Conservation (phyloP, 371 early-diverging fungal genomes). For the Lichtheimia ornata region DNA sequence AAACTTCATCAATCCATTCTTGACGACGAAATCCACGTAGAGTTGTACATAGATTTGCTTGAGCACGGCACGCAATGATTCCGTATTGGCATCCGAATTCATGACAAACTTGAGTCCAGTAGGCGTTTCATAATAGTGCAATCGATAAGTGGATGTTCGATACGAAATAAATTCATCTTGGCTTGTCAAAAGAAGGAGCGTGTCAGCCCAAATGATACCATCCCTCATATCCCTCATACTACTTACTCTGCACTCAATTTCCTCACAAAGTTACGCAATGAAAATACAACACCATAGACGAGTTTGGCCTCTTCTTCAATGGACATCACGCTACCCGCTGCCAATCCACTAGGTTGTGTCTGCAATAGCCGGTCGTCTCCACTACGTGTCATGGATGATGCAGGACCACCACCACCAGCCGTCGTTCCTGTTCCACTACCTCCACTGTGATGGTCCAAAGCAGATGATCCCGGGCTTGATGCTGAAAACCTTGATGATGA, state of each 20-base stretch:
- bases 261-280: constrained; percentile 83
- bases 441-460: constrained; percentile 22
- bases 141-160: constrained; percentile 80
- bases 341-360: constrained; percentile 33
- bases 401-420: constrained; percentile 5
- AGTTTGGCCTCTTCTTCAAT: constrained; percentile 90
- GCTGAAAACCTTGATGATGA: constrained; percentile 39
- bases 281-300: constrained; percentile 90
- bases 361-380: constrained; percentile 25
- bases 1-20: constrained; percentile 70
- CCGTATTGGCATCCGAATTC: constrained; percentile 77
- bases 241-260: constrained; percentile 65
- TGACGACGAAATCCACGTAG: constrained; percentile 91
- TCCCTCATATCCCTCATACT: neutral
- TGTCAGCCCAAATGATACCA: neutral
- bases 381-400: constrained; percentile 26
- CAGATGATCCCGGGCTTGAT: constrained; percentile 39
- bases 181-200: constrained; percentile 24
- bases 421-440: constrained; percentile 24
- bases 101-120: constrained; percentile 88
- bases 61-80: constrained; percentile 68
- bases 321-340: constrained; percentile 62
- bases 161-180: constrained; percentile 80
- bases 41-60: constrained; percentile 82
- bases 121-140: constrained; percentile 89